These are phyloP conservation scores for Raffaelea ambrosiae DNA, from an alignment of 2,329 filamentous ascomycete genomes.

Conservation along the genomic window DNA sequence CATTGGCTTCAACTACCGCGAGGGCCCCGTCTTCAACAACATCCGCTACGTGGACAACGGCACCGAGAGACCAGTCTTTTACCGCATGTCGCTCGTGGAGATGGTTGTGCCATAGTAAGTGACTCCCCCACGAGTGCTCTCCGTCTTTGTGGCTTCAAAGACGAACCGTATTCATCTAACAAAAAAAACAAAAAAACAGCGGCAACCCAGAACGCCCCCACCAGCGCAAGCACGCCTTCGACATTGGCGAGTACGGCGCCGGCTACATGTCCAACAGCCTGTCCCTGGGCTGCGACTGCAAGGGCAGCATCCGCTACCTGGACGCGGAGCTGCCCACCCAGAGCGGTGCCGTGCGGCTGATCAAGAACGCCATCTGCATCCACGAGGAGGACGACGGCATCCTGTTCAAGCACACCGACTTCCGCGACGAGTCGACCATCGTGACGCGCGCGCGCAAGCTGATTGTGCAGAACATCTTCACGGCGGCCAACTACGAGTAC, in stretches of 20 bases:
- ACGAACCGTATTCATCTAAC: too few species aligned
- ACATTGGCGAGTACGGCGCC: slow-evolving; percentile 65
- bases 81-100: slow-evolving; percentile 79
- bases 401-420: slow-evolving; percentile 90
- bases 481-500: slow-evolving; percentile 94
- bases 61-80: slow-evolving; percentile 70
- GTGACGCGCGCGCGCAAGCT: slow-evolving; percentile 82
- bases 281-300: slow-evolving; percentile 73
- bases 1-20: slow-evolving; percentile 89
- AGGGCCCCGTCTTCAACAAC: slow-evolving; percentile 84
- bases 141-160: not conserved
- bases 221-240: slow-evolving; percentile 74
- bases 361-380: slow-evolving; percentile 93
- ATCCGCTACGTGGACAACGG: slow-evolving; percentile 85
- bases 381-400: slow-evolving; percentile 92
- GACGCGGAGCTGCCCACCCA: slow-evolving; percentile 78
- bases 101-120: slow-evolving; percentile 77
- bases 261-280: slow-evolving; percentile 80
- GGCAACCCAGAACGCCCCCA: slow-evolving; percentile 74
- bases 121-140: not conserved
- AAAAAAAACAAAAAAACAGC: too few species aligned
- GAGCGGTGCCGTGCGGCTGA: slow-evolving; percentile 64
- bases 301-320: slow-evolving; percentile 85
- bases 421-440: slow-evolving; percentile 79
- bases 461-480: slow-evolving; percentile 86